Base-by-base conservation (phyloP, 148 eudicot species). In the Polygonum aviculare region DNA sequence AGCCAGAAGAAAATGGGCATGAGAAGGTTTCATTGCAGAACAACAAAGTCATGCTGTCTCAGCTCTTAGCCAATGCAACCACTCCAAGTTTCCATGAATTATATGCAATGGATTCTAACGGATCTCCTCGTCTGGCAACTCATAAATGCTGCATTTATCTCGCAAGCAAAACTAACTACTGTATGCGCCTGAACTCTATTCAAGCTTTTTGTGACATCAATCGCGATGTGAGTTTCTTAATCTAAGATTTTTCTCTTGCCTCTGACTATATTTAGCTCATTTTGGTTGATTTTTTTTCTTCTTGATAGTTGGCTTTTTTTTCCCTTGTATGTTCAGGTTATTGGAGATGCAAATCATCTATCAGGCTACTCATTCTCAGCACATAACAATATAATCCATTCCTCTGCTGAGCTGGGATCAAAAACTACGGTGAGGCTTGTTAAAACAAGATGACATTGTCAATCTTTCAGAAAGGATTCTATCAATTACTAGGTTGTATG, bases 91-190 rank as follows among this genome's bases (percentile, higher is more conserved):
- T 95, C 81, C 97, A 90, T 80, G 96, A 92, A 78, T 85, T 80
- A 77, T 88, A 77, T 84, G 88, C 89, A n/a, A 57, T 85, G 78
- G 91, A 90, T 78, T 88, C 85, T n/a, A 80, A 85, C 79, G 93
- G 89, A 48, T 82, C 83, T 79, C 81, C 87, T 11, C 82, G 81
- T n/a, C 74, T 70, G 78, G 81, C 85, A 84, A 88, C 93, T 54
- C 98, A 95, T 77, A 95, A 92, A 84, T 95, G 98, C 77, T 92
- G 98, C 81, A 93, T 89, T 80, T 92, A 95, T 82, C 88, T 95
- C 75, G 97, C 97, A 50, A 82, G 82, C 88, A 89, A 89, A 81
- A 86, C 76, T 87, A 95, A 89, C 77, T 95, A 92, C 60, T 95
- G 98, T 86, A 94, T 84, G 55, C 91, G 97, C n/a, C 79, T 95